phyloP scores from a whole-genome alignment of 176 grass and related monocot genomes.

The Oryza coarctata region DNA sequence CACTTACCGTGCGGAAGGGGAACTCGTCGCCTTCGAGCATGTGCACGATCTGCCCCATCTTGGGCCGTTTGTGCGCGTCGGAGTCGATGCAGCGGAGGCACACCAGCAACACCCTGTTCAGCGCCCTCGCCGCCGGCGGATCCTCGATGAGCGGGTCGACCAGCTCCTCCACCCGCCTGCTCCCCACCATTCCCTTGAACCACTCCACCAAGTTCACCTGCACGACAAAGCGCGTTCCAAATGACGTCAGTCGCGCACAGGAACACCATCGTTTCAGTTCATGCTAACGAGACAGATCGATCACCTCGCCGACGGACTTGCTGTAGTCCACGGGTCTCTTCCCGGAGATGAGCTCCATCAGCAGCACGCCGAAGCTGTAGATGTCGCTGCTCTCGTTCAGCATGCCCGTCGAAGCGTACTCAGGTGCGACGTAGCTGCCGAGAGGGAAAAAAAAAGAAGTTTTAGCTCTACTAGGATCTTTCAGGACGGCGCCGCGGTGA shows the following conservation, averaged over 20 bases:
- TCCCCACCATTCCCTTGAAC: conserved; percentile 85
- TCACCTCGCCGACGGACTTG: conserved; percentile 69
- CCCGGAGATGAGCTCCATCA: conserved; percentile 95
- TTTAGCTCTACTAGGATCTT: neutral
- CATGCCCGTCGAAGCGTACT: conserved; percentile 95
- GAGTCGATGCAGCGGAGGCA: conserved; percentile 92
- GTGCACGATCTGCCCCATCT: conserved; percentile 86
- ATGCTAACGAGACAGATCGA: neutral
- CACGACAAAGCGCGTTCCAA: neutral
- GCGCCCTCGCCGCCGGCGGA: conserved; percentile 55
- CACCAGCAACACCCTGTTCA: conserved; percentile 76
- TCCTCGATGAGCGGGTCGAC: conserved; percentile 59
- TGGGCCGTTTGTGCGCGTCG: conserved; percentile 85
- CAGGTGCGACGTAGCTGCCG: conserved; percentile 85
- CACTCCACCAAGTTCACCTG: conserved; percentile 98
- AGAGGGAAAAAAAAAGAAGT: neutral
- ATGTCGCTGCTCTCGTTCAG: conserved; percentile 95
- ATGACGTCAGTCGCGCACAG: neutral
- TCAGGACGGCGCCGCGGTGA: neutral
- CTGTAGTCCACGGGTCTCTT: conserved; percentile 88
- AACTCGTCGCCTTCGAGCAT: conserved; percentile 98
- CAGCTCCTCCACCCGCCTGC: conserved; percentile 66
- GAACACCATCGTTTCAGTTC: too few relatives aligned
- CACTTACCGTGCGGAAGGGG: conserved; percentile 64
- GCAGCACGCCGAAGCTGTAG: conserved; percentile 96